A percentile compares a stretch with the other conserved stretches of the same genome.
These are phyloP conservation scores for Pichia californica DNA, from an alignment of 805 yeast species.

Conservation along the genomic window DNA sequence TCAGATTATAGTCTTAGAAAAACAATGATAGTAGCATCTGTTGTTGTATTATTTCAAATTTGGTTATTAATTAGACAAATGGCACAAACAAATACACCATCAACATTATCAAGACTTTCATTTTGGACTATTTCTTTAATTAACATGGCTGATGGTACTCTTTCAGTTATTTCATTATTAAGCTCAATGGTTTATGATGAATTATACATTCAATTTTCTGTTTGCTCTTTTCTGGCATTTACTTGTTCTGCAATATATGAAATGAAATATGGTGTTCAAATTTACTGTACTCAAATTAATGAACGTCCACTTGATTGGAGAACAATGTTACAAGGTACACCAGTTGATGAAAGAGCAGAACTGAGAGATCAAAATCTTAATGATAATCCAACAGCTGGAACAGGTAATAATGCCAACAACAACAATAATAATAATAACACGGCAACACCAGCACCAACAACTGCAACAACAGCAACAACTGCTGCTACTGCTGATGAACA, in stretches of 20 bases:
- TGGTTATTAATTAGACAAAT: conserved; percentile 60
- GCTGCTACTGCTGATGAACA: conserved; percentile 45
- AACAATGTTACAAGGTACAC: conserved; percentile 58
- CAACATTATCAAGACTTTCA: conserved; percentile 68
- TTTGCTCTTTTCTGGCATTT: conserved; percentile 64
- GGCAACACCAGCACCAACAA: conserved; percentile 20
- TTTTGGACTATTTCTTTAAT: conserved; percentile 61
- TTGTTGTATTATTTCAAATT: conserved; percentile 46
- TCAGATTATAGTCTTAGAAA: conserved; percentile 32
- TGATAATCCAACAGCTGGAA: conserved; percentile 14
- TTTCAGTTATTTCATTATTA: conserved; percentile 56
- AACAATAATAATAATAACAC: conserved; percentile 1
- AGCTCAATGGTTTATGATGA: conserved; percentile 49
- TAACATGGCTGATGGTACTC: conserved; percentile 61
- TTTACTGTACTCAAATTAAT: conserved; percentile 64
- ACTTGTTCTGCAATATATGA: conserved; percentile 70
- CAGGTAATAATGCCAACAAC: not conserved
- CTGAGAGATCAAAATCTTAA: conserved; percentile 11
- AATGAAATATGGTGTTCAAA: conserved; percentile 61
- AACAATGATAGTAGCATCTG: conserved; percentile 37
- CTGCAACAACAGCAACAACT: conserved; percentile 18
- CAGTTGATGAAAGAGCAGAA: conserved; percentile 31
- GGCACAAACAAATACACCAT: conserved; percentile 69
- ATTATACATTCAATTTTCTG: conserved; percentile 59
- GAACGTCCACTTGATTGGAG: conserved; percentile 62